Evolutionary conservation across 352 stramenopile genomes (phyloP), one percentile per base, ranked within the genome.

Genomic region (Phytophthora multivora): DNA sequence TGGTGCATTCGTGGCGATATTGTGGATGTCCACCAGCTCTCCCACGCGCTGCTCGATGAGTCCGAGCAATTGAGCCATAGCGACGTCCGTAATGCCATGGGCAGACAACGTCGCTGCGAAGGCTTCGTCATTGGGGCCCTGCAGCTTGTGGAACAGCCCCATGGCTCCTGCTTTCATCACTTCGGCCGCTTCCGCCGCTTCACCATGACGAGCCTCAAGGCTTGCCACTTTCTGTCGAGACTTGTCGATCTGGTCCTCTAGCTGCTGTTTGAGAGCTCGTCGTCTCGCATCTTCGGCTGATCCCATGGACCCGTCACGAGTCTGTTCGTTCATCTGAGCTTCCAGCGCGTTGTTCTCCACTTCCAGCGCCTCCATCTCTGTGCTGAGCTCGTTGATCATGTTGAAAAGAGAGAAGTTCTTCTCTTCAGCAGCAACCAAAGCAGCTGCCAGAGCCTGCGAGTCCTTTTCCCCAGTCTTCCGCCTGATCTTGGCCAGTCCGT

Each of bases 371-470:
- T 96, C 85, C 80, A 97, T 97, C 54, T 97, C 89, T 2, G 82
- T 94, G 70, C 93, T 98, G 35, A 97, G 72, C 48, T 97, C 89
- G 70, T 97, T 98, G 69, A 98, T 94, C 65, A 97, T 91, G 54
- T 97, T 98, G 67, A 98, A 98, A 15, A 98, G 79, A 41, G 84
- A 96, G 57, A 98, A 98, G 71, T 98, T 98, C 68, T 98, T 97
- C 59, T 98, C 91, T 42, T 98, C 93, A 2, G 90, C 90, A 38
- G 88, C 73, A 39, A 97, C 43, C 38, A 98, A 85, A 23, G 83
- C 90, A 33, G 84, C 77, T 15, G 94, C 86, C 33, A 98, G 71
- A 46, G 94, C 88, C 7, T 93, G 72, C 21, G 95, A 77, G 68
- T 96, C 86, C 15, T 48, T 77, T 33, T 98, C 75, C 2, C 88